Evolutionary conservation across 164 flowering plant genomes (phyloP).

Genomic region (Annona cherimola): DNA sequence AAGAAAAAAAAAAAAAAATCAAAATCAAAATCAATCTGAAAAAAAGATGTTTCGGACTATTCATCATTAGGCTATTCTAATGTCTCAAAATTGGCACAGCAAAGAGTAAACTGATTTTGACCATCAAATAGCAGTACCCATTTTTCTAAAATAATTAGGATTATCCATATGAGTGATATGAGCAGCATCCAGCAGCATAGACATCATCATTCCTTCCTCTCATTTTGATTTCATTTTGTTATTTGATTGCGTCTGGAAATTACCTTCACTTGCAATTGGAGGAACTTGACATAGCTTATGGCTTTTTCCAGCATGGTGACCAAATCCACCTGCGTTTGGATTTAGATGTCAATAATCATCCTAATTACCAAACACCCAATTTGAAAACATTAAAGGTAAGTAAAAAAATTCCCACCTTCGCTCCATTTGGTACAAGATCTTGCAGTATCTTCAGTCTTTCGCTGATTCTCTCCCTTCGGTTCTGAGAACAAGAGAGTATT

Average conservation of each 20-base stretch:
- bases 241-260: not conserved
- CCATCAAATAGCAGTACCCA: not conserved
- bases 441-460: slow-evolving; percentile 84
- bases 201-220: not conserved
- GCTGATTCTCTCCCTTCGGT: slow-evolving; percentile 84
- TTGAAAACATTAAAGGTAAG: not conserved
- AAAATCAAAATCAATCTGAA: not conserved
- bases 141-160: not conserved
- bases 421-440: slow-evolving; percentile 87
- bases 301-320: slow-evolving; percentile 97
- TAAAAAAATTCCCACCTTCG: slow-evolving; percentile 46
- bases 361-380: not conserved
- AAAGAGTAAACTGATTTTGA: not conserved
- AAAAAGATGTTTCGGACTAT: not conserved
- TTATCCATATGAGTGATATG: not conserved
- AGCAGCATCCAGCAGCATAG: not conserved
- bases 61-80: not conserved
- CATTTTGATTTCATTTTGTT: not conserved
- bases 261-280: slow-evolving; percentile 96
- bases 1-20: not conserved
- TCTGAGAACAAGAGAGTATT: slow-evolving; percentile 36
- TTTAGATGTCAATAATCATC: not conserved
- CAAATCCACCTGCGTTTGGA: slow-evolving; percentile 64
- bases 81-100: not conserved
- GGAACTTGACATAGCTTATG: slow-evolving; percentile 89